Evolutionary conservation across 164 flowering plant genomes (phyloP), one percentile per base, ranked within the genome.

Genomic region (Sedum album): DNA sequence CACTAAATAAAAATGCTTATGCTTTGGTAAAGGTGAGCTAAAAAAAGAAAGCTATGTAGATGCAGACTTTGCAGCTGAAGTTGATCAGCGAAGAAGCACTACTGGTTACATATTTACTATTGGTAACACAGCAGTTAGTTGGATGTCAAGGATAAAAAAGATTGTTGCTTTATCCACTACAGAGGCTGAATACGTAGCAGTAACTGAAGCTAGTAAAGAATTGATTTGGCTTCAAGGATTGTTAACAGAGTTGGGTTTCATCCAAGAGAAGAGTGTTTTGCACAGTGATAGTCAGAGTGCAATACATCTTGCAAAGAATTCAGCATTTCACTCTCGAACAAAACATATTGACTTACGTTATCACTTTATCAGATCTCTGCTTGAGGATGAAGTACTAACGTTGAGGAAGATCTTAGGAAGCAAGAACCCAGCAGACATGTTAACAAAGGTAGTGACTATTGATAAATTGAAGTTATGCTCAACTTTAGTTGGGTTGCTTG

Each of bases 391-490:
- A 1, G 13, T 3, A 5, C 25, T 68, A 1, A 4, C 26, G 21
- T 0, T 68, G 30, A 14, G 9, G 46, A 68, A 51, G 46, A 68
- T 68, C 7, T 25, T 0, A 4, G 46, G 4, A 11, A 15, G 2
- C 9, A 31, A 30, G 0, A 49, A 68, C 7, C 30, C 28, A 2
- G 60, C 31, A 33, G n/a, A 68, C 31, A 53, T 68, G 70, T 21
- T 55, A 1, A 55, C 31, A 4, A 68, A 23, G 31, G 57, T 18
- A 1, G 25, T 33, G 9, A 68, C 35, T 1, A 21, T 15, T 0
- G 48, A 68, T 8, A 68, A 68, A 14, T 7, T 68, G 61, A 67
- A n/a, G 26, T 15, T 51, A 51, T 49, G 69, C 30, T 6, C 23
- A 1, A 20, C 69, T 31, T 48, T 25, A 67, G 42, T 31, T 42